Evolutionary conservation across 108 stramenopile species (phyloP), one percentile per base, ranked within the genome.

Genomic region (Bacterosira constricta): DNA sequence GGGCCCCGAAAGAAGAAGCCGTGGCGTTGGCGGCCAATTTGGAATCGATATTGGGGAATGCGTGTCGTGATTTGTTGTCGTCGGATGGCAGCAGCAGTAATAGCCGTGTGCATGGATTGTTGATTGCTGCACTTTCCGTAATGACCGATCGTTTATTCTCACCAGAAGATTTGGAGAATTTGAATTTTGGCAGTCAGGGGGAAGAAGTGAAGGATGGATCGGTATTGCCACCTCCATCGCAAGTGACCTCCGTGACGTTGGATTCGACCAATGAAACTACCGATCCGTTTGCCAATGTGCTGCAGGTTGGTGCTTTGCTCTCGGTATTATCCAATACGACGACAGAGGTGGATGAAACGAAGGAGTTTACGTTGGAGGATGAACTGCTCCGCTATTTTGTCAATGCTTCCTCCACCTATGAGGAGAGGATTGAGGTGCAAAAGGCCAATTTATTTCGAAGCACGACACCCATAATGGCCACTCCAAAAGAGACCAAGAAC

Each of bases 401-500:
- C 18, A 44, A 86, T 36, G 92, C 92, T 36, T 85, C 89, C 20
- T 79, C 89, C 30, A 73, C 51, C 6, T 89, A 89, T 50, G 89
- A 88, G 50, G 89, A 90, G 45, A 66, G 89, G 27, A 84, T 90
- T 54, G 92, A 93, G 47, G 84, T 87, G 32, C 87, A 90, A 45
- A 90, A 88, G 46, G 74, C 82, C 20, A 80, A 77, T 21, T 47
- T 86, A 35, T 51, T 82, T 42, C 38, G 37, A 6, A 30, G 29
- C 36, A 17, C 27, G 29, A 39, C 13, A 13, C 38, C 25, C 47
- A 29, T 18, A 11, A 27, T 52, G 20, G 30, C 56, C 55, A 42
- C 42, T 35, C 58, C 60, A 34, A 13, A 8, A 26, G 49, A 11
- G 41, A 17, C 44, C 30, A 21, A 17, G 20, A 20, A 17, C 32